Conservation (phyloP, 768 basidiomycete species). For the Pisolithus marmoratus region DNA sequence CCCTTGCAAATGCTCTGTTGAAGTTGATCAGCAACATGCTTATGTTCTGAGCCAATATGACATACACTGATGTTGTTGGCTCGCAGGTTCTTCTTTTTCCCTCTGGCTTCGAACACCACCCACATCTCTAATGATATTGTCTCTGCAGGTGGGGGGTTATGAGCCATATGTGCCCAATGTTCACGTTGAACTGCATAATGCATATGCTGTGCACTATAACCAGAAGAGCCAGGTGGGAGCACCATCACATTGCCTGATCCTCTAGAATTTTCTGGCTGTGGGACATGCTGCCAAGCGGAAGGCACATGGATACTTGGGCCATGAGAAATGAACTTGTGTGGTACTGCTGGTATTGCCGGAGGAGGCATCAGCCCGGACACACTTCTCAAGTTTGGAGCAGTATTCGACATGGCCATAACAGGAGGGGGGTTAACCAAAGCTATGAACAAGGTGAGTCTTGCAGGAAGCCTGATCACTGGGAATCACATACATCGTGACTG, state of each 20-base stretch:
- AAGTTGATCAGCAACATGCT: neutral
- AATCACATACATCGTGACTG: neutral
- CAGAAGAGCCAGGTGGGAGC: neutral
- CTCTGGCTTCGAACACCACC: neutral
- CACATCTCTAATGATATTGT: conserved; percentile 2
- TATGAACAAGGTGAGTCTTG: neutral
- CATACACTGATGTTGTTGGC: conserved; percentile 1
- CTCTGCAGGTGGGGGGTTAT: conserved; percentile 1
- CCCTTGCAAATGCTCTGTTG: conserved; percentile 5
- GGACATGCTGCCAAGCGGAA: neutral
- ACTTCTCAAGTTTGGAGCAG: neutral
- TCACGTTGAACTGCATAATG: neutral
- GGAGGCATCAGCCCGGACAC: neutral
- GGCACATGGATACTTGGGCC: conserved; percentile 1
- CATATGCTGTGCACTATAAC: conserved; percentile 1
- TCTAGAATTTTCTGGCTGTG: neutral
- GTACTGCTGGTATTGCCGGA: neutral
- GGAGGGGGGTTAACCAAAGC: neutral
- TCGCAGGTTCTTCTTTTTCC: neutral
- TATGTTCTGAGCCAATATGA: neutral
- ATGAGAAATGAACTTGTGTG: no score
- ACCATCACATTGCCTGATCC: neutral
- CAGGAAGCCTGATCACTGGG: neutral
- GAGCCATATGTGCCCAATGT: neutral
- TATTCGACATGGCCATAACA: neutral